A percentile compares a stretch with the other conserved stretches of the same genome.
phyloP scores from a whole-genome alignment of 1,284 basidiomycete genomes.

The Tilletia horrida region DNA sequence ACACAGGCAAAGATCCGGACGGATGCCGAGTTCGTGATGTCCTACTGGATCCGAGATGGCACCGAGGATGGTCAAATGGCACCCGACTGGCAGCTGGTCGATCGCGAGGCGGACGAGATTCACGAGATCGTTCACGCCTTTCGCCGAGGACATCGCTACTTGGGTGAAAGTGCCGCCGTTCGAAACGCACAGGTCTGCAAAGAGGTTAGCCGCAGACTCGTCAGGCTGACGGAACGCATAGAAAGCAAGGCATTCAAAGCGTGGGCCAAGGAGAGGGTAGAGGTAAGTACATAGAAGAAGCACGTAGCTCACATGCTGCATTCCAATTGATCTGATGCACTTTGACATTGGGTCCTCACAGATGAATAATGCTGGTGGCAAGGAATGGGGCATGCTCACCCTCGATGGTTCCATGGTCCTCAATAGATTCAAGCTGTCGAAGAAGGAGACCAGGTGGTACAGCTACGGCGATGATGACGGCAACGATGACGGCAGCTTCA shows the following conservation, averaged over 20 bases:
- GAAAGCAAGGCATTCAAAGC: not conserved
- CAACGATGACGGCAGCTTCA: not conserved
- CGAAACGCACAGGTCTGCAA: not conserved
- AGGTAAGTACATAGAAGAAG: not conserved
- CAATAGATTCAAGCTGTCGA: not conserved
- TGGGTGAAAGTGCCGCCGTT: not conserved
- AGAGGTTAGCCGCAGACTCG: not conserved
- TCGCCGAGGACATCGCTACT: not conserved
- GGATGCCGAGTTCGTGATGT: not conserved
- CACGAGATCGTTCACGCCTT: conserved; percentile 1
- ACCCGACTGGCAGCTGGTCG: not conserved
- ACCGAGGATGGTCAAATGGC: not conserved
- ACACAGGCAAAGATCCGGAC: not conserved
- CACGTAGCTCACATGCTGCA: no score
- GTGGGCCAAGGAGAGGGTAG: not conserved
- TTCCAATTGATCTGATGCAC: no score
- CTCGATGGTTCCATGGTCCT: not conserved
- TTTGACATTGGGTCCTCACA: no score
- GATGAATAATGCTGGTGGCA: not conserved
- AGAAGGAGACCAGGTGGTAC: no score
- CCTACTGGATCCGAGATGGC: not conserved
- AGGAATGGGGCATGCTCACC: not conserved
- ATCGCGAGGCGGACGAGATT: not conserved
- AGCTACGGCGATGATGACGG: no score
- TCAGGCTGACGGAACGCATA: not conserved